These are phyloP conservation scores for Sodiomyces alkalinus DNA, from an alignment of 2,329 filamentous ascomycete species.

Conservation along the genomic window DNA sequence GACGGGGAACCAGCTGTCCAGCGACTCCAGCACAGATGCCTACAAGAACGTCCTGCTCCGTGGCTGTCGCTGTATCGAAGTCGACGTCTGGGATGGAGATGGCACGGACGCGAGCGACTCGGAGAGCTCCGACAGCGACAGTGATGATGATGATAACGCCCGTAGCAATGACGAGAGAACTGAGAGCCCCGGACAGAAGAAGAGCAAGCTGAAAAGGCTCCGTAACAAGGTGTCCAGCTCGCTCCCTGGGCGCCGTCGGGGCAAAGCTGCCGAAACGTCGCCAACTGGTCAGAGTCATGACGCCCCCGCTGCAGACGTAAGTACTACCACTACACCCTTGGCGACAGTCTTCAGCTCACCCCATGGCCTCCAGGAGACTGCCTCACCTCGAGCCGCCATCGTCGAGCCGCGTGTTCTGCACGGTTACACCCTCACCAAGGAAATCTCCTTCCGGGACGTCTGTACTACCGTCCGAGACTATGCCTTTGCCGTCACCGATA, in stretches of 20 bases:
- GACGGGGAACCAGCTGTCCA: slow-evolving; percentile 74
- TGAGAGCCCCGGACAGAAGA: slow-evolving; percentile 23
- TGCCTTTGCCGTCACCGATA: slow-evolving; percentile 58
- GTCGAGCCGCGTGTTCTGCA: slow-evolving; percentile 69
- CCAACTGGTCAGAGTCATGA: no score
- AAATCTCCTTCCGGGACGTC: slow-evolving; percentile 74
- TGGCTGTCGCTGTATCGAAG: slow-evolving; percentile 82
- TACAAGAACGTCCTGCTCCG: slow-evolving; percentile 74
- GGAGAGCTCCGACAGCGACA: slow-evolving; percentile 28
- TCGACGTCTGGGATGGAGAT: slow-evolving; percentile 89
- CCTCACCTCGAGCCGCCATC: slow-evolving; percentile 13
- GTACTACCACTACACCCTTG: no score
- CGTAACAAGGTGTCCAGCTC: slow-evolving; percentile 37
- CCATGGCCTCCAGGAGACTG: slow-evolving; percentile 4
- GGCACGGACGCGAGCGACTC: slow-evolving; percentile 54
- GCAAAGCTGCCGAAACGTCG: no score
- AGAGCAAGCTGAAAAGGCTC: slow-evolving; percentile 46
- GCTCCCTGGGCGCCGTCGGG: slow-evolving; percentile 24
- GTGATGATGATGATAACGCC: slow-evolving; percentile 35
- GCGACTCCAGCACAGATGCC: slow-evolving; percentile 71
- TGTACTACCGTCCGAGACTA: slow-evolving; percentile 66
- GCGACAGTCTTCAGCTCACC: no score
- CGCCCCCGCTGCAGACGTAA: no score
- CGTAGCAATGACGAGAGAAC: slow-evolving; percentile 17
- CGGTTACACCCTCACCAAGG: slow-evolving; percentile 80